Evolutionary conservation across 2,329 filamentous ascomycete species (phyloP).

Genomic region (Emydomyces testavorans): DNA sequence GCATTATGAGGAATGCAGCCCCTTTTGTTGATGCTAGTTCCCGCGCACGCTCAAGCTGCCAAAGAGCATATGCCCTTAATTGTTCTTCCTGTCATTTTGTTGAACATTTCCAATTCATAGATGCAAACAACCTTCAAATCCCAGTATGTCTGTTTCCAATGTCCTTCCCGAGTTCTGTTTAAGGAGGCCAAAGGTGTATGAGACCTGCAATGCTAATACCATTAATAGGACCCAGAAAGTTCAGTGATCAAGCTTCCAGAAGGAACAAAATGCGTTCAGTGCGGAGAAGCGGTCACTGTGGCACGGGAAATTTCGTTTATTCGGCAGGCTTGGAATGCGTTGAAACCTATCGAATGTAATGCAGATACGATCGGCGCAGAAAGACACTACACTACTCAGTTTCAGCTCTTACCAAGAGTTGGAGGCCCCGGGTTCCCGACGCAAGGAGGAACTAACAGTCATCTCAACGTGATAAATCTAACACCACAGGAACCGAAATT

Average conservation of each 20-base stretch:
- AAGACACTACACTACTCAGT: conserved; percentile 25
- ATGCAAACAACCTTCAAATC: conserved; percentile 21
- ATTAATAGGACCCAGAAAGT: conserved; percentile 13
- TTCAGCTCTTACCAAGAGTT: conserved; percentile 10
- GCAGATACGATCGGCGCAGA: conserved; percentile 32
- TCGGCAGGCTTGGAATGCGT: conserved; percentile 29
- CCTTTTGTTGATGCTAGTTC: conserved; percentile 29
- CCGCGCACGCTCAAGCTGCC: conserved; percentile 22
- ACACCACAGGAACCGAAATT: conserved; percentile 1
- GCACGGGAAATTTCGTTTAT: conserved; percentile 30
- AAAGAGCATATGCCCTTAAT: conserved; percentile 30
- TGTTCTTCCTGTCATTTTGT: conserved; percentile 29
- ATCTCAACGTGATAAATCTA: background rate
- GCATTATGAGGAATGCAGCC: conserved; percentile 28
- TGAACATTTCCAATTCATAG: conserved; percentile 28
- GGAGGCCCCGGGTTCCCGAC: conserved; percentile 2
- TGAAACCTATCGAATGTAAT: conserved; percentile 30
- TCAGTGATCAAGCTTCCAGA: conserved; percentile 15
- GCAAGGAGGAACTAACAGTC: background rate
- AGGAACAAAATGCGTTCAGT: conserved; percentile 27
- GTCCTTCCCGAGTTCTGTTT: background rate
- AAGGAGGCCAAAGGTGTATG: background rate
- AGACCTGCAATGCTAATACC: background rate
- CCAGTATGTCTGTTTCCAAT: conserved; percentile 19
- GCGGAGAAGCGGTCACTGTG: conserved; percentile 26